Base-by-base conservation (phyloP, 208 protist genomes). In the Trypanosoma lewisi region DNA sequence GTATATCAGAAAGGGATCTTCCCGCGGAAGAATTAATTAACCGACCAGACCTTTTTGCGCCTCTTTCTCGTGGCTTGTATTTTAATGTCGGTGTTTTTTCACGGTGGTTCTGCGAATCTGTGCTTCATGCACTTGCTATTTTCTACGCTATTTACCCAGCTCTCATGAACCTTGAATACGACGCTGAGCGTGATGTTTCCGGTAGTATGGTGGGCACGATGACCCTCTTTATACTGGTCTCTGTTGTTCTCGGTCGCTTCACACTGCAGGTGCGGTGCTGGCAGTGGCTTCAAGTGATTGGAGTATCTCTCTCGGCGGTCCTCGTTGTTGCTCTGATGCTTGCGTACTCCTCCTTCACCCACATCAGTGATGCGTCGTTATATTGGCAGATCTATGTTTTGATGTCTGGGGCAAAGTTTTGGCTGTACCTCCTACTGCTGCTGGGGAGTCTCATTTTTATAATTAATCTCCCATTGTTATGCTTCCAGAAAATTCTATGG, bases 1-100 rank as follows among this genome's bases (percentile, higher is more conserved):
- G 91, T 2, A 94, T 97, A 36, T 96, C 96, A 67, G 93, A 97
- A 17, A 93, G 93, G 82, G 93, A 97, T 64, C 67, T 97, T n/a
- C 66, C 77, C 5, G 85, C 93, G 56, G 87, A 79, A 4, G 80
- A 70, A 16, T 47, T 96, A 54, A 31, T 87, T 63, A 39, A 61
- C 30, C 72, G 80, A 6, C 89, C 92, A 6, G 67, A 81, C 53
- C 83, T 97, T 49, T 97, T 87, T 77, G 67, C 81, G 2, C 73
- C 69, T 9, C 70, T 93, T 19, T 79, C 85, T 12, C 63, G 70
- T 45, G 84, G 85, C 11, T 67, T 85, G 62, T 97, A 94, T 73
- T 94, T 95, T 60, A 87, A 90, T 66, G 9, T 74, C 3, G 21
- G 25, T 42, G 54, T 78, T 14, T 44, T 88, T 2, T 5, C 65